Conservation (phyloP, 305 asterid species). For the Solanum hybrid region DNA sequence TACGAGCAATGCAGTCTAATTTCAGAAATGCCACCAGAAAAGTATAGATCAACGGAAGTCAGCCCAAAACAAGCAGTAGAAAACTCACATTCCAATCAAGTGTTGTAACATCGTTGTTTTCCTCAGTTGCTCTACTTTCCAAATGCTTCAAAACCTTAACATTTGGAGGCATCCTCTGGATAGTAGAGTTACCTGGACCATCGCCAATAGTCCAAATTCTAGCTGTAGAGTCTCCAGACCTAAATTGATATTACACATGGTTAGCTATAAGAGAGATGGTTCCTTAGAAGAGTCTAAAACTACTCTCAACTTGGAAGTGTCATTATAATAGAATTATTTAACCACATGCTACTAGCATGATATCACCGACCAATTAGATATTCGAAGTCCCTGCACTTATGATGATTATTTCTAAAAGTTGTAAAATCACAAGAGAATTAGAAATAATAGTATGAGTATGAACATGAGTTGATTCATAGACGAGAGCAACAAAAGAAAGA, state of each 20-base stretch:
- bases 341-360: neutral
- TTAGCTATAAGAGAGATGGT: neutral
- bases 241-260: constrained; percentile 8
- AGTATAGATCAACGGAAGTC: neutral
- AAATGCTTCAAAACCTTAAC: constrained; percentile 66
- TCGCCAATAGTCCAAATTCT: constrained; percentile 80
- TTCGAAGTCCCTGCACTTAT: neutral
- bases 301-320: no score
- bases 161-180: constrained; percentile 19
- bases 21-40: neutral
- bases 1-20: neutral
- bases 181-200: constrained; percentile 46
- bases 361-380: neutral
- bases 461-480: neutral
- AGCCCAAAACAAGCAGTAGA: neutral
- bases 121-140: constrained; percentile 73
- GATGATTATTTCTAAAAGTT: neutral
- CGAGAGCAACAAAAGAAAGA: neutral
- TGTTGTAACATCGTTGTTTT: constrained; percentile 85
- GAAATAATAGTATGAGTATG: neutral
- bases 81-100: constrained; percentile 90
- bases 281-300: no score
- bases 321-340: no score
- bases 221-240: constrained; percentile 96
- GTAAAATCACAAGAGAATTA: neutral